Base-by-base conservation (phyloP, 163 green algal genomes). In the Scenedesmus sp. region DNA sequence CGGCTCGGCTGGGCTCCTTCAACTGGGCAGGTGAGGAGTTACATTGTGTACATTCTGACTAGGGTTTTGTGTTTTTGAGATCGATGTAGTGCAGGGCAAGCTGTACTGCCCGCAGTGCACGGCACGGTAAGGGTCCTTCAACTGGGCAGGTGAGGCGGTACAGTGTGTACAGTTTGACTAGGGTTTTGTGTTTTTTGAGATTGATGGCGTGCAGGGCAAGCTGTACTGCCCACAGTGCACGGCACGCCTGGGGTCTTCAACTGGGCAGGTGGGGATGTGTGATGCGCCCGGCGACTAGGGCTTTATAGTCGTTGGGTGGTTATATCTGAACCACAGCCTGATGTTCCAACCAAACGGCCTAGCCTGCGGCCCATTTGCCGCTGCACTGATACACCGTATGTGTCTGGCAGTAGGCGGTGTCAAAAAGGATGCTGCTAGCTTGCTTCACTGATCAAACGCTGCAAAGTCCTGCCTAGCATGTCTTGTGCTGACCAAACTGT, bases 61-160 rank as follows among this genome's bases (percentile, higher is more conserved):
- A 20, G 62, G 10, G 2, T 70, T 70, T 70, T 70, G 62, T 70
- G 9, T 10, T 70, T 70, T 70, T 82, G 23, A 46, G 67, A n/a
- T 9, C 67, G 13, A 6, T 64, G 7, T 64, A 64, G 67, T 79
- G 10, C 67, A 97, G 82, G 97, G 97, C n/a, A 99, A 99, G 94
- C 94, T 99, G 57, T 97, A 99, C 95, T 99, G 97, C 95, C 96
- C 96, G 8, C 91, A 92, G 62, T 99, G 97, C 92, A 90, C 91
- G 12, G 93, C 94, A 6, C 93, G 97, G 0, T 91, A 99, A 74
- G 97, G 97, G 0, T 97, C 95, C 1, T 99, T 98, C 94, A 98
- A 98, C 93, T 99, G 97, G 97, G 94, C 97, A 77, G 95, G 95
- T 96, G 70, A 8, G 93, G 26, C n/a, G 18, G 13, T 84, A 16